Base-by-base conservation (phyloP, 345 rosid genomes). In the Psidium friedrichsthalianum region DNA sequence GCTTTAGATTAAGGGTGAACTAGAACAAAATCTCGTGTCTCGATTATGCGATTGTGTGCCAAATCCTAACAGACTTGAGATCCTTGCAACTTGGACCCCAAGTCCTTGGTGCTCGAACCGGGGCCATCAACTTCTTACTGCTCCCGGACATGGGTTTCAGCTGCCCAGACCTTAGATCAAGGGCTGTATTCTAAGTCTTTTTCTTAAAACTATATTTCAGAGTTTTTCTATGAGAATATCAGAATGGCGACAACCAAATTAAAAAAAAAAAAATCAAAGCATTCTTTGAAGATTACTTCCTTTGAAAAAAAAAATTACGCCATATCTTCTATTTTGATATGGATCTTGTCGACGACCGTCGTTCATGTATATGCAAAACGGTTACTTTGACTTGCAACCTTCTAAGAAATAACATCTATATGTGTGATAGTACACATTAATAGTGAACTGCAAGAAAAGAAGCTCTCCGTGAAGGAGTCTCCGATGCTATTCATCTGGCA, bases 141-240 rank as follows among this genome's bases (percentile, higher is more conserved):
- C 11, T 10, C 0, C 5, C 0, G 0, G 11, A 61, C 40, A 14
- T 61, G 21, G 56, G 22, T 61, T 29, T 61, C 11, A 0, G 2
- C 21, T 64, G 22, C 6, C 1, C 0, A 0, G 0, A 16, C 42
- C 44, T 0, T 64, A 8, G 40, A 29, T 16, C 1, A 2, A 1
- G 6, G 21, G 12, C 10, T 32, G 22, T 21, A 64, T 0, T 64
- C 24, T 9, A 61, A 14, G 40, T 27, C 40, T 0, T 61, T 27
- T 61, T 32, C 10, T 59, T 59, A 27, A 59, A 14, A 14, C 29
- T 16, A n/a, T 13, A 18, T n/a, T n/a, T 12, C 0, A 2, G 7
- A n/a, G 18, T n/a, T 12, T n/a, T 58, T n/a, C 0, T 3, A 12
- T 58, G 18, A 14, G 15, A 61, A 6, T 27, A 14, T 59, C 40